Evolutionary conservation across 1,284 basidiomycete species (phyloP).

Genomic region (Microbotryum violaceum): DNA sequence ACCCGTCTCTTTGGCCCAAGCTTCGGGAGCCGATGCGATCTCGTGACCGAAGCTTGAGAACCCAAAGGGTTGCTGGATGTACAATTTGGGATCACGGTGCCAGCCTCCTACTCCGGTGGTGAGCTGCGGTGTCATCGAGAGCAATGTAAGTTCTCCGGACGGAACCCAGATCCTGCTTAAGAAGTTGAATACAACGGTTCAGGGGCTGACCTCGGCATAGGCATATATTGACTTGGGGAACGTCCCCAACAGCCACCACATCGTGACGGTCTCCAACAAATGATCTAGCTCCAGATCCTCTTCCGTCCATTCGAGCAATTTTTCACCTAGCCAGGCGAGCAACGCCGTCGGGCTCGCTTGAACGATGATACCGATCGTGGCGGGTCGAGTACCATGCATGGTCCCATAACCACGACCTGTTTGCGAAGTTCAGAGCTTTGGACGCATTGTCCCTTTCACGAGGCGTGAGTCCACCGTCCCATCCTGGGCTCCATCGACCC

Average conservation of each 20-base stretch:
- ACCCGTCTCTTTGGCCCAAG: conserved; percentile 39
- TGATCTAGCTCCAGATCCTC: conserved; percentile 32
- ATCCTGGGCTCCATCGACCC: neutral
- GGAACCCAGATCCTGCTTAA: no score
- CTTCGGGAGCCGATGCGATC: conserved; percentile 40
- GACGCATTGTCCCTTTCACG: conserved; percentile 9
- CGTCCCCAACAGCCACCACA: conserved; percentile 44
- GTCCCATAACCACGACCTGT: conserved; percentile 21
- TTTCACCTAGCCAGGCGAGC: conserved; percentile 46
- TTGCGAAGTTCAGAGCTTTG: conserved; percentile 2
- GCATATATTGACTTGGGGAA: conserved; percentile 44
- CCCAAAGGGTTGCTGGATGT: conserved; percentile 41
- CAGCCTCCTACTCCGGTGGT: conserved; percentile 27
- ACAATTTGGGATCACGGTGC: conserved; percentile 29
- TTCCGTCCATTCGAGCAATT: conserved; percentile 43
- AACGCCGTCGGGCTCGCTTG: conserved; percentile 41
- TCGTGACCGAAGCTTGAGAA: conserved; percentile 43
- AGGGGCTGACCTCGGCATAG: conserved; percentile 41
- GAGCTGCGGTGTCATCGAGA: conserved; percentile 6
- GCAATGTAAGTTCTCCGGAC: neutral
- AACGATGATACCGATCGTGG: conserved; percentile 41
- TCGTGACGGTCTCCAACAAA: conserved; percentile 40
- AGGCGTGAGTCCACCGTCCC: conserved; percentile 3
- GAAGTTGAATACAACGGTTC: neutral
- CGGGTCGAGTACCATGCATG: conserved; percentile 40